These are phyloP conservation scores for Globisporangium abappressorium DNA, from an alignment of 352 stramenopile species.

Conservation along the genomic window DNA sequence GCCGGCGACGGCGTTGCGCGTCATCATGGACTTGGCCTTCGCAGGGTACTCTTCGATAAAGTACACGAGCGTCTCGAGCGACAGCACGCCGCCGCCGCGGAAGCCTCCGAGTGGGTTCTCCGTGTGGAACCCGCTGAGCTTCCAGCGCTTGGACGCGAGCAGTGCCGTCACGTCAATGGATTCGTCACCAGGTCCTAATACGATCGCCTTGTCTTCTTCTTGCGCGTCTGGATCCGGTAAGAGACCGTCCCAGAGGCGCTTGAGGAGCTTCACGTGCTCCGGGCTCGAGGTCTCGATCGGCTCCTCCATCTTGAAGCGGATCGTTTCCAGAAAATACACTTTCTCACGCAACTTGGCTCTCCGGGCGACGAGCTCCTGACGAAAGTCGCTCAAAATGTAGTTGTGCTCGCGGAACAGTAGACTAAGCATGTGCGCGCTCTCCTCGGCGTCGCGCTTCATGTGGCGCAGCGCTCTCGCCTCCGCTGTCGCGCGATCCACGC, in stretches of 20 bases:
- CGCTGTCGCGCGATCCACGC: slow-evolving; percentile 28
- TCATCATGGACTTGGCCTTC: slow-evolving; percentile 76
- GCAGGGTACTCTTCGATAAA: slow-evolving; percentile 81
- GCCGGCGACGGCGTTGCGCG: slow-evolving; percentile 60
- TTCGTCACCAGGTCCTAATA: slow-evolving; percentile 11
- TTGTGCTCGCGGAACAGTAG: slow-evolving; percentile 64
- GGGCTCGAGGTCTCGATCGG: slow-evolving; percentile 53
- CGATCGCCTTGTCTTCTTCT: slow-evolving; percentile 21
- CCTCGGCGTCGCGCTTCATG: slow-evolving; percentile 59
- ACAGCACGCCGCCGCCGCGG: slow-evolving; percentile 66
- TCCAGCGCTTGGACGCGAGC: slow-evolving; percentile 62
- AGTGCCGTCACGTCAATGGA: slow-evolving; percentile 46
- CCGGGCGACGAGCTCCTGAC: slow-evolving; percentile 44
- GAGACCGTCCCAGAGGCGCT: slow-evolving; percentile 64
- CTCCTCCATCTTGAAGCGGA: slow-evolving; percentile 75
- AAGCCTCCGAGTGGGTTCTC: slow-evolving; percentile 76
- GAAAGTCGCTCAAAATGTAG: slow-evolving; percentile 56
- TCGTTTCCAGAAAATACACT: slow-evolving; percentile 55
- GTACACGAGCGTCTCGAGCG: slow-evolving; percentile 68
- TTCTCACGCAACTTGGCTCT: slow-evolving; percentile 56
- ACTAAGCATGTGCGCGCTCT: slow-evolving; percentile 60
- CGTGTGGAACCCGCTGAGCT: slow-evolving; percentile 75
- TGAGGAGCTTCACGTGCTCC: slow-evolving; percentile 53
- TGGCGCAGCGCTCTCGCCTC: slow-evolving; percentile 48
- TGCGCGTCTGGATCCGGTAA: slow-evolving; percentile 19